phyloP scores from a whole-genome alignment of 352 stramenopile genomes.

The Pythium biforme region DNA sequence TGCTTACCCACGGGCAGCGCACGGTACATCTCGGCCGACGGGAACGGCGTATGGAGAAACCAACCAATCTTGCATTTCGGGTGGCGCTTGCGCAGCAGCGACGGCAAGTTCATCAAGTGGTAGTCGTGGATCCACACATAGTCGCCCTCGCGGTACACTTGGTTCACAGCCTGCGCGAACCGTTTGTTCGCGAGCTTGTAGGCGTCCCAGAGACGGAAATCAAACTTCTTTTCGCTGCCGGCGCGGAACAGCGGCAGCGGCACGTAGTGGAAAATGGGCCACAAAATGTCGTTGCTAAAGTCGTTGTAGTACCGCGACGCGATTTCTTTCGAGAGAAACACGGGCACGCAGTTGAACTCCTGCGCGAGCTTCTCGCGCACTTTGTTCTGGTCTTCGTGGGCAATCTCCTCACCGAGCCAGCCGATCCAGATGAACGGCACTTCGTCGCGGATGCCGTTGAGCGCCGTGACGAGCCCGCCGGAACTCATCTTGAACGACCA shows the following conservation, averaged over 20 bases:
- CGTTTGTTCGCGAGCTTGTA: constrained; percentile 86
- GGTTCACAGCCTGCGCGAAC: constrained; percentile 77
- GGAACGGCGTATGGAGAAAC: constrained; percentile 90
- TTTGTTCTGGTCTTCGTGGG: constrained; percentile 78
- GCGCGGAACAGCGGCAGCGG: constrained; percentile 86
- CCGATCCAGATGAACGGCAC: constrained; percentile 92
- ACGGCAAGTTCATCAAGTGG: constrained; percentile 86
- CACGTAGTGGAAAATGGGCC: constrained; percentile 92
- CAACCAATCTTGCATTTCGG: constrained; percentile 77
- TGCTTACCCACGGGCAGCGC: constrained; percentile 76
- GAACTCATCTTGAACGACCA: constrained; percentile 89
- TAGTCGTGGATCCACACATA: constrained; percentile 91
- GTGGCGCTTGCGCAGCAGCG: constrained; percentile 70
- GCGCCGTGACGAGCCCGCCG: constrained; percentile 82
- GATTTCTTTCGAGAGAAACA: constrained; percentile 89
- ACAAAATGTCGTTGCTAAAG: constrained; percentile 91
- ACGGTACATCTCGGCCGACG: constrained; percentile 83
- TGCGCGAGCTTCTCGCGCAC: constrained; percentile 80
- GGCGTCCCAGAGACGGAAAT: constrained; percentile 84
- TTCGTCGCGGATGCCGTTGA: constrained; percentile 87
- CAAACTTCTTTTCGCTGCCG: constrained; percentile 90
- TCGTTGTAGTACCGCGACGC: constrained; percentile 91
- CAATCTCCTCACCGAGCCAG: constrained; percentile 88
- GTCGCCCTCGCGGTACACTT: constrained; percentile 79
- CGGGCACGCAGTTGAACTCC: constrained; percentile 88